Evolutionary conservation across 73 alveolate genomes (phyloP).

Genomic region (Paramecium primaurelia): DNA sequence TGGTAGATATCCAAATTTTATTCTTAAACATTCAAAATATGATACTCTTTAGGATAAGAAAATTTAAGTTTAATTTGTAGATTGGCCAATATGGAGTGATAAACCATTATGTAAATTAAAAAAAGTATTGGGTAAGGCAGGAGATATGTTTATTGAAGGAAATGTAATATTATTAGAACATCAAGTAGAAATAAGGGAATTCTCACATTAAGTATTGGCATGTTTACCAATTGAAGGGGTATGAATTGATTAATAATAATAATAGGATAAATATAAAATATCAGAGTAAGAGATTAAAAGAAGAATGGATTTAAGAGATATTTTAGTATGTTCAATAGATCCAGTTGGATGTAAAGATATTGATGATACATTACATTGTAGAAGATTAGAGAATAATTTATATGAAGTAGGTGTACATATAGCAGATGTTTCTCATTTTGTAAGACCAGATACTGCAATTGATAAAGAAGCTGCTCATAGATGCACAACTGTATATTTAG

Average conservation of each 20-base stretch:
- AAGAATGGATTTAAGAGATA: constrained; percentile 91
- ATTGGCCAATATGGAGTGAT: constrained; percentile 52
- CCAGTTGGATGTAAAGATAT: constrained; percentile 99
- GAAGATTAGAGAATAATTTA: constrained; percentile 83
- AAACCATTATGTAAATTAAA: constrained; percentile 84
- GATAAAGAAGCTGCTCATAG: constrained; percentile 97
- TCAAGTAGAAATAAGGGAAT: constrained; percentile 92
- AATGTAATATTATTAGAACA: constrained; percentile 94
- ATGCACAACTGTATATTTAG: constrained; percentile 98
- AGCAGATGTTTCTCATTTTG: constrained; percentile 98
- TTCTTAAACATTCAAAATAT: constrained; percentile 27
- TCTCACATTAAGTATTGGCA: constrained; percentile 85
- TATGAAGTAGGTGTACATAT: constrained; percentile 99
- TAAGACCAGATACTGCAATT: constrained; percentile 87
- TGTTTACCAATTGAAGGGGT: constrained; percentile 90
- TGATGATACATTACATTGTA: constrained; percentile 99
- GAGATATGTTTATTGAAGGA: constrained; percentile 87
- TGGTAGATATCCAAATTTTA: constrained; percentile 68
- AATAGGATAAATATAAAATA: constrained; percentile 75
- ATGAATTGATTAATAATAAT: background rate
- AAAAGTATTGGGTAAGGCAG: constrained; percentile 87
- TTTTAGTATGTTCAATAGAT: constrained; percentile 90
- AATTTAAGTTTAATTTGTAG: constrained; percentile 44
- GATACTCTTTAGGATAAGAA: constrained; percentile 28
- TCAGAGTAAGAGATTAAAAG: constrained; percentile 86